Evolutionary conservation across 352 stramenopile species (phyloP), one percentile per base, ranked within the genome.

Genomic region (Globisporangium radiosum): DNA sequence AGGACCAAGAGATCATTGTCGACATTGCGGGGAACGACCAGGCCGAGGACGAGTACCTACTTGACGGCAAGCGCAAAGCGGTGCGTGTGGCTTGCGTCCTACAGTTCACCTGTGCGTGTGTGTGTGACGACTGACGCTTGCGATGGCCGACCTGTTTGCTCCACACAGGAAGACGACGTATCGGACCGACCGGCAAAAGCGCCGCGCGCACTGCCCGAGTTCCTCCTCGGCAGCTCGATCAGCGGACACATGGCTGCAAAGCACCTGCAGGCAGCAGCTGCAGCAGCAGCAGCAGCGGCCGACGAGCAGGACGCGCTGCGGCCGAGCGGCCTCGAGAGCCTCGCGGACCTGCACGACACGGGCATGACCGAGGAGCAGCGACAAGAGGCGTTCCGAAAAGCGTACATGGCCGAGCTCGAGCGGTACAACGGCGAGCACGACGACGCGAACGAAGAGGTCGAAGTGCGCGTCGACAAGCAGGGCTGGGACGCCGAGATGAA

Each of bases 401-500:
- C 81, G 8, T 94, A 94, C 60, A 84, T 92, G 63, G 80, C 78
- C 4, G 85, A 94, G 47, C 59, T 94, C 13, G 83, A 92, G 60
- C 78, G 85, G 9, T 94, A 94, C 70, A 94, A 94, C 54, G 83
- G 87, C 56, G 84, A 93, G 60, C 90, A 90, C 60, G 64, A 83
- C 10, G 85, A 88, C 52, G 57, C 40, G 6, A 67, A 71, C 37
- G 79, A 91, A 51, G 76, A 89, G 55, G 85, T 95, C 33, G 78
- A 93, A 59, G 75, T 91, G 4, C 65, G 89, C 56, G 81, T 92
- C 15, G 84, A 92, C 62, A 88, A 83, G 53, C 80, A 94, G 64
- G 84, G 81, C 10, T 93, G 84, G 84, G 84, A 93, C 62, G 75
- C 77, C 8, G 81, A 94, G 52, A 94, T 91, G 78, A 90, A 90